phyloP scores from a whole-genome alignment of 345 rosid genomes.

The Brassica cretica region DNA sequence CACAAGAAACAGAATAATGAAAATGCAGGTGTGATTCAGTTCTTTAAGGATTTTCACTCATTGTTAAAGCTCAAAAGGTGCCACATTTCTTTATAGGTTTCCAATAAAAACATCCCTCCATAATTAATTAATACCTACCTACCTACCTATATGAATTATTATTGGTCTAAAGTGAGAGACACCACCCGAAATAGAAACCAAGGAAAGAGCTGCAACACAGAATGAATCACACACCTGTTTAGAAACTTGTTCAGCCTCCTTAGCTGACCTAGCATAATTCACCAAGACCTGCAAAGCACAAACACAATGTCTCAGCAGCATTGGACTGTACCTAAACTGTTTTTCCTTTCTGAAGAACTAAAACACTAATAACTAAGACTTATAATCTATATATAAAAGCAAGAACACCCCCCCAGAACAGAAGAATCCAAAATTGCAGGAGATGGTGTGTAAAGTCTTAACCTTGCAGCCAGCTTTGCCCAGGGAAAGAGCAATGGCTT shows the following conservation, averaged over 20 bases:
- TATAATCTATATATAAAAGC: no score
- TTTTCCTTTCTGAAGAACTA: neutral
- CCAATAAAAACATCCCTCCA: constrained; percentile 2
- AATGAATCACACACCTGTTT: constrained; percentile 53
- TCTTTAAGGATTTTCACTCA: no score
- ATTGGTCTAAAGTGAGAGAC: neutral
- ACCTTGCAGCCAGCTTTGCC: constrained; percentile 87
- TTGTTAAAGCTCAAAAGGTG: neutral
- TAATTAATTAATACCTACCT: no score
- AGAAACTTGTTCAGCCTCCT: constrained; percentile 92
- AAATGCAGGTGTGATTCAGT: no score
- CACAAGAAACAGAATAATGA: no score
- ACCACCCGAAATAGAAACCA: neutral
- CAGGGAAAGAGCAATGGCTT: constrained; percentile 77
- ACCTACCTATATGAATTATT: neutral
- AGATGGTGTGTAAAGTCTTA: neutral
- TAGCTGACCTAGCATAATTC: constrained; percentile 88
- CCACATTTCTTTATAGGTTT: neutral
- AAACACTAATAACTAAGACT: neutral
- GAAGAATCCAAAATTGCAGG: neutral
- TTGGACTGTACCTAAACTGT: neutral
- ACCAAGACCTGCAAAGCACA: constrained; percentile 69
- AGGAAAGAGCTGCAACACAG: neutral
- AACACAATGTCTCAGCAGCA: constrained; percentile 15
- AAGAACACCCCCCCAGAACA: neutral